Evolutionary conservation across 345 rosid genomes (phyloP).

Genomic region (Zanthoxylum bungeanum): DNA sequence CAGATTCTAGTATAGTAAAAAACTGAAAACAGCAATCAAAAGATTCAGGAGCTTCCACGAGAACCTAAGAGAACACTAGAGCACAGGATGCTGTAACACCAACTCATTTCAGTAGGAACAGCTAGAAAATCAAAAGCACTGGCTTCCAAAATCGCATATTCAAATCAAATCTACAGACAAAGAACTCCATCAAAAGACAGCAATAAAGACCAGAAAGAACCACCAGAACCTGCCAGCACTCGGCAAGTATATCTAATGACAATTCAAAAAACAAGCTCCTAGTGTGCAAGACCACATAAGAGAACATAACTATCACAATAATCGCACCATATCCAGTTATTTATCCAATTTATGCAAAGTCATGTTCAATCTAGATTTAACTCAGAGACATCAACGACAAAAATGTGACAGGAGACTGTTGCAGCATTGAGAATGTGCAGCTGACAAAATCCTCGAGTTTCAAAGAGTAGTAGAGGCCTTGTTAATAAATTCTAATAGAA

Average conservation of each 20-base stretch:
- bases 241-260: not conserved
- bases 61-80: not conserved
- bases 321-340: not conserved
- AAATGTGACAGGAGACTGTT: not conserved
- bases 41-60: not conserved
- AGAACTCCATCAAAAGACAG: not conserved
- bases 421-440: not conserved
- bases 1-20: not conserved
- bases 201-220: not conserved
- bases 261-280: no score
- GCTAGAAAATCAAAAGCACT: not conserved
- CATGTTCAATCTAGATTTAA: not conserved
- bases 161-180: not conserved
- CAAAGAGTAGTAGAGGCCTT: not conserved
- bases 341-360: not conserved
- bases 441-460: not conserved
- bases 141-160: not conserved
- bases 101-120: not conserved
- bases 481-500: not conserved
- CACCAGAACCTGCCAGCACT: not conserved
- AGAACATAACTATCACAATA: not conserved
- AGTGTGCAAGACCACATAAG: not conserved
- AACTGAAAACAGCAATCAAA: not conserved
- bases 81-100: not conserved
- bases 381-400: not conserved